Base-by-base conservation (phyloP, 805 yeast genomes). In the Zygotorulaspora chibaensis region DNA sequence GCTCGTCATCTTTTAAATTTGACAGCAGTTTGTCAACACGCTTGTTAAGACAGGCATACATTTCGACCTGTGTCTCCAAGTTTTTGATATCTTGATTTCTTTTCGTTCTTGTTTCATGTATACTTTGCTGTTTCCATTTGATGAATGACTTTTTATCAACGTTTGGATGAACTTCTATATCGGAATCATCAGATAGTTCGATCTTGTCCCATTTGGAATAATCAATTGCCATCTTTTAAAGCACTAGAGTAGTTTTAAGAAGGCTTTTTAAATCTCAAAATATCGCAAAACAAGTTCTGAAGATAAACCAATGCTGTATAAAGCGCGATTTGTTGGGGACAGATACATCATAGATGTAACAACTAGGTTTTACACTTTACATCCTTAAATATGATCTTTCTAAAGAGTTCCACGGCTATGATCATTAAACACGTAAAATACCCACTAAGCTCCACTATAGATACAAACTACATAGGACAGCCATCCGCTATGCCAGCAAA, bases 191-290 rank as follows among this genome's bases (percentile, higher is more conserved):
- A 16, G 96, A 87, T 33, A 93, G 71, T 65, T 93, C 99, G 48
- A 93, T 79, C 63, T 88, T 87, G 67, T 93, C 99, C 98, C 99
- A 93, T 64, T 91, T 93, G 9, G 96, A 88, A 68, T 93, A 93
- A 65, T 93, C 99, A 54, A 93, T 81, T 27, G 87, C 81, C 95
- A 86, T 87, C 20, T 20, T 51, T 30, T 25, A 6, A 6, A 12
- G 10, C 18, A 9, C 13, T 23, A 18, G 3, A 23, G 23, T 23
- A 12, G 16, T 4, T 17, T 11, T 18, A 8, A 20, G 40, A 23
- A n/a, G 11, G 13, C 13, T 29, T 13, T 29, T 12, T 8, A 13
- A 8, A 8, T 8, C 33, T 12, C 33, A 8, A 40, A 25, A 36
- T 27, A 23, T 20, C 7, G 25, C 4, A 5, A 20, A 5, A 5